Percentiles rank a stretch among this genome's conserved stretches.
phyloP scores from a whole-genome alignment of 2,329 filamentous ascomycete species.

The Penicillium concentricum region DNA sequence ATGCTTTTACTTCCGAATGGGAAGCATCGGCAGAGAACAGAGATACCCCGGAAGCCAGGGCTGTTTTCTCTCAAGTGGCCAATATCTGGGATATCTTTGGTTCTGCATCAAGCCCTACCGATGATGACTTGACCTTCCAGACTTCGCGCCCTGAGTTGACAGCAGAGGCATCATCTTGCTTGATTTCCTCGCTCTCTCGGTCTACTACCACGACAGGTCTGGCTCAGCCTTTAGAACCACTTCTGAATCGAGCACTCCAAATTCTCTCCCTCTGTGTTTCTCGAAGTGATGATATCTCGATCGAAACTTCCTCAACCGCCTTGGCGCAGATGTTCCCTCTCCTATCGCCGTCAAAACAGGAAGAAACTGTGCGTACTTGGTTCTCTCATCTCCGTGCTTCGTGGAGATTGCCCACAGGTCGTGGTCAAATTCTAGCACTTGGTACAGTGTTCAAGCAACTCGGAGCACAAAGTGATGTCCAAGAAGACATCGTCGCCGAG shows the following conservation, averaged over 20 bases:
- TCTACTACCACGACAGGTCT: conserved; percentile 18
- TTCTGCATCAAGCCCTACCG: conserved; percentile 32
- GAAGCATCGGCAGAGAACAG: conserved; percentile 16
- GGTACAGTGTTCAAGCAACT: conserved; percentile 41
- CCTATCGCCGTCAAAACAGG: conserved; percentile 31
- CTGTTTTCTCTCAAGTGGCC: conserved; percentile 30
- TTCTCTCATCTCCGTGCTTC: conserved; percentile 38
- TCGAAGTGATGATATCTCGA: conserved; percentile 41
- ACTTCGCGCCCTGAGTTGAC: conserved; percentile 42
- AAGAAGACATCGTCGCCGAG: conserved; percentile 32
- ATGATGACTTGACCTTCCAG: conserved; percentile 42
- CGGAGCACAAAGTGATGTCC: conserved; percentile 21
- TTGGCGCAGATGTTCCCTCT: conserved; percentile 42
- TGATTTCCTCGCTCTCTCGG: conserved; percentile 40
- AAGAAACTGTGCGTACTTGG: conserved; percentile 40
- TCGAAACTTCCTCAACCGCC: conserved; percentile 42
- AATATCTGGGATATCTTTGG: conserved; percentile 41
- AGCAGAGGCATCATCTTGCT: conserved; percentile 41
- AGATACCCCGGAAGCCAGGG: conserved; percentile 22
- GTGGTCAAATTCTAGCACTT: conserved; percentile 45
- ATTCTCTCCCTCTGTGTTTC: conserved; percentile 42
- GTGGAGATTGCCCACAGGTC: conserved; percentile 40
- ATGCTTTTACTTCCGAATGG: conserved; percentile 30
- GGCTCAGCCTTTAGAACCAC: conserved; percentile 17
- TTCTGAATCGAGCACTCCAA: conserved; percentile 32